Evolutionary conservation across 2,329 filamentous ascomycete genomes (phyloP).

Genomic region (Claviceps pusilla): DNA sequence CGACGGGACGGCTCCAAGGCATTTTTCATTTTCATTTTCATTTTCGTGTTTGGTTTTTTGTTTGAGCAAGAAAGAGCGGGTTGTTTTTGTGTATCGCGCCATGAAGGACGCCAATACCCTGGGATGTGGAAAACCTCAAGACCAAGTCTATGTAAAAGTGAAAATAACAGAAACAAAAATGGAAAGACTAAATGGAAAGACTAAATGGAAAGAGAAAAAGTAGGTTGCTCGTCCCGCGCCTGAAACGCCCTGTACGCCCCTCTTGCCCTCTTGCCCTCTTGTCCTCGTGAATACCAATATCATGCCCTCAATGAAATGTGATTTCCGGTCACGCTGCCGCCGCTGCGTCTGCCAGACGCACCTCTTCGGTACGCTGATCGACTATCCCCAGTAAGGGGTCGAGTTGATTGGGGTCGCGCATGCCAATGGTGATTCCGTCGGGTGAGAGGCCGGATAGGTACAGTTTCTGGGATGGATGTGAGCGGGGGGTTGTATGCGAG

Average conservation of each 20-base stretch:
- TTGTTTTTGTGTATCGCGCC: too few species aligned
- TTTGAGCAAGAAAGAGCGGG: too few species aligned
- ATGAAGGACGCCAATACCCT: too few species aligned
- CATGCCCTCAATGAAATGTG: not conserved
- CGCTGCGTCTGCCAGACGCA: constrained; percentile 8
- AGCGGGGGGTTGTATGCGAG: not conserved
- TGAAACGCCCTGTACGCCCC: not conserved
- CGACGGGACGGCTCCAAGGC: too few species aligned
- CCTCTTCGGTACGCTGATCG: constrained; percentile 47
- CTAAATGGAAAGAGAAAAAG: not conserved
- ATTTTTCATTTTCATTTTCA: too few species aligned
- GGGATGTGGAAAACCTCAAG: too few species aligned
- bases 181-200: not conserved
- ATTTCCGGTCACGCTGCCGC: not conserved
- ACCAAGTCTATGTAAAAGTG: too few species aligned
- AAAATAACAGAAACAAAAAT: not conserved
- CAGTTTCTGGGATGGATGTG: constrained; percentile 24
- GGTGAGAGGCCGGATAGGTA: constrained; percentile 36
- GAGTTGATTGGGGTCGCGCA: constrained; percentile 68
- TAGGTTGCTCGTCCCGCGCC: not conserved
- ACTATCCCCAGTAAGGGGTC: constrained; percentile 54
- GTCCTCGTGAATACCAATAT: not conserved
- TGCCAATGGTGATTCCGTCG: constrained; percentile 59
- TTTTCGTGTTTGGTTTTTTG: too few species aligned
- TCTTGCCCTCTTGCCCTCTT: not conserved